Evolutionary conservation across 345 rosid species (phyloP).

Genomic region (Arabis hirsuta): DNA sequence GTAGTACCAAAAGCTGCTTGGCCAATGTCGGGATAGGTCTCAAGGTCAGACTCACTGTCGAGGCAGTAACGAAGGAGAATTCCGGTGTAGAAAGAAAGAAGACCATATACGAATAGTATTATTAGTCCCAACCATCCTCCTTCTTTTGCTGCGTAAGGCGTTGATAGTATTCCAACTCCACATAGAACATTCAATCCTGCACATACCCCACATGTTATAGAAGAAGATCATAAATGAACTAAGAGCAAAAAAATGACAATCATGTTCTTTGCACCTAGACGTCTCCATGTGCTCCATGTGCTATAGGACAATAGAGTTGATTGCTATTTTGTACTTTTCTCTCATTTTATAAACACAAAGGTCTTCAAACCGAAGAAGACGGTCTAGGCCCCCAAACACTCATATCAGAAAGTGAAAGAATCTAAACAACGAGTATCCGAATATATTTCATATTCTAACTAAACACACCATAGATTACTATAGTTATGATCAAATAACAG

Average conservation of each 20-base stretch:
- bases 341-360: background rate
- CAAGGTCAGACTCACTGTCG: slow-evolving; percentile 88
- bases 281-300: slow-evolving; percentile 37
- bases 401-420: slow-evolving; percentile 13
- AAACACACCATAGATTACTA: slow-evolving; percentile 9
- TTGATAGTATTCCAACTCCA: slow-evolving; percentile 95
- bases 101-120: slow-evolving; percentile 62
- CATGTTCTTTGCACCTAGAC: slow-evolving; percentile 40
- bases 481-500: background rate
- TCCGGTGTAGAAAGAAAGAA: slow-evolving; percentile 92
- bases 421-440: slow-evolving; percentile 3
- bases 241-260: background rate
- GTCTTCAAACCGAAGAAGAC: slow-evolving; percentile 6
- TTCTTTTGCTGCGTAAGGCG: slow-evolving; percentile 90
- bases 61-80: slow-evolving; percentile 77
- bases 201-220: slow-evolving; percentile 39
- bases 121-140: slow-evolving; percentile 92
- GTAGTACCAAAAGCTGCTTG: slow-evolving; percentile 92
- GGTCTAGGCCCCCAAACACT: background rate
- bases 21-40: slow-evolving; percentile 97
- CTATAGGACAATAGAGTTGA: slow-evolving; percentile 33
- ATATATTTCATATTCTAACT: slow-evolving; percentile 12
- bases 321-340: slow-evolving; percentile 38
- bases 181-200: slow-evolving; percentile 94
- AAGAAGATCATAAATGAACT: background rate